Conservation (phyloP, 495 filamentous ascomycete species). For the Aspergillus funiculosus region DNA sequence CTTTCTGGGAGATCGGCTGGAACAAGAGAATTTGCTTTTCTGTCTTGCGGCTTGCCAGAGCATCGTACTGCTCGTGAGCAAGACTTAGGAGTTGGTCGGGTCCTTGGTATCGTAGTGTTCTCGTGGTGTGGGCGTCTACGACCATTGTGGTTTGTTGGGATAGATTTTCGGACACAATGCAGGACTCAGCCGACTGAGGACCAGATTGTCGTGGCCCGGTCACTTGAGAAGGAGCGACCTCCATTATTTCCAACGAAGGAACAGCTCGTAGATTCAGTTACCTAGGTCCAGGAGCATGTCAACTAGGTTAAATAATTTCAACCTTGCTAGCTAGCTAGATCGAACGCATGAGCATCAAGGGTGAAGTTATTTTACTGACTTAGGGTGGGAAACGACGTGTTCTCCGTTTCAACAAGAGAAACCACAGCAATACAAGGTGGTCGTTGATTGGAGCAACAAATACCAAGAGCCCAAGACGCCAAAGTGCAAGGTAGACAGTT, state of each 20-base stretch:
- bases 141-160: too few relatives aligned
- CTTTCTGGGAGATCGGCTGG: too few relatives aligned
- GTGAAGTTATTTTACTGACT: background rate
- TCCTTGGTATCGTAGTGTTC: too few relatives aligned
- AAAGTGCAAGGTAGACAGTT: background rate
- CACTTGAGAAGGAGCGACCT: background rate
- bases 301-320: background rate
- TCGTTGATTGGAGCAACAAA: background rate
- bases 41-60: too few relatives aligned
- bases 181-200: too few relatives aligned
- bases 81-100: too few relatives aligned
- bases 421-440: background rate
- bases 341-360: background rate
- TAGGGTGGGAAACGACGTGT: background rate
- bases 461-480: too few relatives aligned
- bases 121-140: too few relatives aligned
- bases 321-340: too few relatives aligned
- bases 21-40: too few relatives aligned
- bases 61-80: too few relatives aligned
- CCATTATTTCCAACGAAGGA: background rate
- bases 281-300: background rate
- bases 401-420: background rate
- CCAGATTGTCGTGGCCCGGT: background rate
- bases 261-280: background rate
- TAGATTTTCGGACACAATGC: too few relatives aligned